Base-by-base conservation (phyloP, 2,329 filamentous ascomycete species). In the Venturia aucupariae region DNA sequence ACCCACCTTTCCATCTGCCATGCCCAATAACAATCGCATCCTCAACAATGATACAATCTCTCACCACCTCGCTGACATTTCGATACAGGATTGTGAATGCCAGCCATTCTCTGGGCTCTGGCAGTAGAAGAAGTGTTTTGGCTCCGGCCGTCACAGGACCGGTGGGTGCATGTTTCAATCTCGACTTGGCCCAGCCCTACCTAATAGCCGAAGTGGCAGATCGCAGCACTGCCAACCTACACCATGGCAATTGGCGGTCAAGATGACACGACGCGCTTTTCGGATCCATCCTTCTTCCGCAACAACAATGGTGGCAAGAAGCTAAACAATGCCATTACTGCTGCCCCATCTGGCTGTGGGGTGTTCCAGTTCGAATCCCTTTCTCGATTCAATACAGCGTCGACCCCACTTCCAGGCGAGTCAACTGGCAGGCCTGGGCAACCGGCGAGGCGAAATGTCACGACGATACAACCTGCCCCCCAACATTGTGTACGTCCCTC, bases 331-430 rank as follows among this genome's bases (percentile, higher is more conserved):
- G 30, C 32, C 7, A 22, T 17, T 7, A 3, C 27, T 27, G 24
- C 24, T 24, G 32, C n/a, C 4, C 15, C 38, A n/a, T 17, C 59
- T 32, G 35, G 35, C 59, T 60, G 10, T 38, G 24, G 27, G 13
- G 27, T 60, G 27, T n/a, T 41, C 41, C 38, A 41, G 38, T 41
- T 41, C 22, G 59, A 60, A 7, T 2, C 32, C 3, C 22, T 7
- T 22, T n/a, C n/a, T 11, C 19, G 1, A n/a, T 44, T 32, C 38
- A 42, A 17, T 38, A 2, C 59, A 27, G 42, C 59, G 24, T 41
- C 35, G 41, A 60, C 59, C 59, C 35, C 35, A 42, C 41, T 60
- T 60, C 39, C 59, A 19, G 41, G 22, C 59, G 41, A 60, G 24
- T 60, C 30, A 22, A 57, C 6, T 4, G 2, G 51, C 17, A 32